Conservation (phyloP, 176 grass and related monocot species). For the Triticum monococcum region DNA sequence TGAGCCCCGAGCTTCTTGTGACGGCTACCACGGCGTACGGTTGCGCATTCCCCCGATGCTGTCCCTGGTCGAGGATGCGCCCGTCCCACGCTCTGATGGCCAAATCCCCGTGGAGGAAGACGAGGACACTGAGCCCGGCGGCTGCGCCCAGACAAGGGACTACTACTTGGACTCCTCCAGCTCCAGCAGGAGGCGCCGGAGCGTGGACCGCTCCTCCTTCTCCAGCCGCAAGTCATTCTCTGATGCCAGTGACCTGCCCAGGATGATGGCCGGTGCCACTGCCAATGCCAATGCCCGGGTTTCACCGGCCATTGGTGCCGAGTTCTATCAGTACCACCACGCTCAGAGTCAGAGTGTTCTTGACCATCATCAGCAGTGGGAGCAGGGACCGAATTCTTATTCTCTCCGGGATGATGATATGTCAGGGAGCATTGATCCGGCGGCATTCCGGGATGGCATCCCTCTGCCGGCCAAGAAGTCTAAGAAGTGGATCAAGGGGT, state of each 20-base stretch:
- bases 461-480: conserved; percentile 36
- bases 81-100: conserved; percentile 50
- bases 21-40: conserved; percentile 37
- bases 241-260: conserved; percentile 32
- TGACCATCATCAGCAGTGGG: conserved; percentile 30
- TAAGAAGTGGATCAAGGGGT: conserved; percentile 77
- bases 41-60: conserved; percentile 40
- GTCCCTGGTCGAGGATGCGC: conserved; percentile 43
- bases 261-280: not conserved
- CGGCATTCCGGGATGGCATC: conserved; percentile 19
- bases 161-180: conserved; percentile 87
- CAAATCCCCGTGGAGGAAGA: conserved; percentile 78
- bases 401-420: conserved; percentile 45
- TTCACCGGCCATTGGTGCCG: conserved; percentile 47
- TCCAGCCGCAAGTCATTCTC: conserved; percentile 53
- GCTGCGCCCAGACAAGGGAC: conserved; percentile 72
- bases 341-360: conserved; percentile 23
- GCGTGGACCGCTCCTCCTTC: conserved; percentile 59
- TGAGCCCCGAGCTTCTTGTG: conserved; percentile 63
- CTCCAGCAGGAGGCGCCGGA: conserved; percentile 69
- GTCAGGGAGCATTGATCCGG: conserved; percentile 51
- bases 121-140: conserved; percentile 37
- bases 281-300: conserved; percentile 73
- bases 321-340: conserved; percentile 54
- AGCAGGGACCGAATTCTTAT: not conserved